Percentiles rank a stretch among this genome's conserved stretches.
Evolutionary conservation across 331 rosid species (phyloP).

Genomic region (Cydonia oblonga): DNA sequence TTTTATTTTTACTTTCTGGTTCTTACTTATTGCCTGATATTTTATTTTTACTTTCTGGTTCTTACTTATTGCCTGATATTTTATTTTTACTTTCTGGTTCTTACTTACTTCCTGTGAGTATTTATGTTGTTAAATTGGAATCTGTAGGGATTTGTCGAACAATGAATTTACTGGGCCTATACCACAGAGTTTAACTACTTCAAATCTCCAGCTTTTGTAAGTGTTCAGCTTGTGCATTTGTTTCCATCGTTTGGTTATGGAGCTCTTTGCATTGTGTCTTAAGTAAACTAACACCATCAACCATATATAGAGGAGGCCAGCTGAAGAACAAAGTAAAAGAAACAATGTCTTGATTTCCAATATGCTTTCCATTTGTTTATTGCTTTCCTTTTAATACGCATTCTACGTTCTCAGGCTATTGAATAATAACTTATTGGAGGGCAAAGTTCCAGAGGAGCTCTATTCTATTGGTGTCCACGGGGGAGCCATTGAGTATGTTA

Average conservation of each 20-base stretch:
- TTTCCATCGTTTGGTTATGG: background rate
- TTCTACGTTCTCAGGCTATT: constrained; percentile 48
- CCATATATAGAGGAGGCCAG: too few species aligned
- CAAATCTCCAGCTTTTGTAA: constrained; percentile 78
- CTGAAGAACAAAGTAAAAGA: too few species aligned
- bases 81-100: background rate
- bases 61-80: background rate
- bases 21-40: background rate
- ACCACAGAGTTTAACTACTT: constrained; percentile 65
- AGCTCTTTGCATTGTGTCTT: background rate
- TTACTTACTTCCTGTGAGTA: background rate
- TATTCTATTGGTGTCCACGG: constrained; percentile 93
- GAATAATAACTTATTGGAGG: constrained; percentile 74
- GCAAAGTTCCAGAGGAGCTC: constrained; percentile 72
- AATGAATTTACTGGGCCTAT: constrained; percentile 76
- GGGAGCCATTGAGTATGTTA: constrained; percentile 80
- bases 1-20: background rate
- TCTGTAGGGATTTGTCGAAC: constrained; percentile 73
- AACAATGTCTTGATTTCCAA: background rate
- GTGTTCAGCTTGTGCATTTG: constrained; percentile 19
- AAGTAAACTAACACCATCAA: background rate
- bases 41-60: too few species aligned
- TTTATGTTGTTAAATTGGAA: background rate
- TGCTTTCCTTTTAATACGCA: constrained; percentile 1
- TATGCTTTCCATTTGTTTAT: background rate